Conservation (phyloP, 2,329 filamentous ascomycete species). For the Hirsutella minnesotensis region DNA sequence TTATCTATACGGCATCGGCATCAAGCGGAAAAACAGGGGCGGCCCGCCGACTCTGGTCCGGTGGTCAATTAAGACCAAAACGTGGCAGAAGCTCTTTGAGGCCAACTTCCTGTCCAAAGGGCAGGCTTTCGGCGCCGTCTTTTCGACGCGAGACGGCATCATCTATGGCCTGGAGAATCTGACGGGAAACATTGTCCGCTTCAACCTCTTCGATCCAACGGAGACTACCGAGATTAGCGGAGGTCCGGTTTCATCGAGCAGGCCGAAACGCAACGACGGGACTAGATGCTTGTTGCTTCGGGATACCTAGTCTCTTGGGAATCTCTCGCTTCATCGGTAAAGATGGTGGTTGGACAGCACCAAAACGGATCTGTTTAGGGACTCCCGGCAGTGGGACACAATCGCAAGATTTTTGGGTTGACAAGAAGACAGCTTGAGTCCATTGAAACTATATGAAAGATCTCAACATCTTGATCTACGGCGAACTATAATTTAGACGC, state of each 20-base stretch:
- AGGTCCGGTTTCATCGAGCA: not conserved
- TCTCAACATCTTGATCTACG: not conserved
- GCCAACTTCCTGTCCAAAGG: not conserved
- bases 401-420: no score
- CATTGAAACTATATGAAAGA: no score
- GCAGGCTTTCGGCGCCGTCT: slow-evolving; percentile 1
- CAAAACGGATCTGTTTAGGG: no score
- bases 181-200: not conserved
- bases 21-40: not conserved
- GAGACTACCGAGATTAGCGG: not conserved
- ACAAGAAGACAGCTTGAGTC: no score
- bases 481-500: slow-evolving; percentile 5
- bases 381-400: no score
- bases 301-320: not conserved
- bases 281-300: not conserved
- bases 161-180: slow-evolving; percentile 2
- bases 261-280: not conserved
- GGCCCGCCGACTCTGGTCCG: not conserved
- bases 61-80: not conserved
- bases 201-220: not conserved
- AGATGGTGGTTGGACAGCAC: not conserved
- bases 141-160: slow-evolving; percentile 4
- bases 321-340: not conserved
- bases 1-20: slow-evolving; percentile 1
- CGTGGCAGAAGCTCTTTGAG: not conserved